Evolutionary conservation across 2,329 filamentous ascomycete genomes (phyloP), one percentile per base, ranked within the genome.

Genomic region (Emmonsiellopsis sp.): DNA sequence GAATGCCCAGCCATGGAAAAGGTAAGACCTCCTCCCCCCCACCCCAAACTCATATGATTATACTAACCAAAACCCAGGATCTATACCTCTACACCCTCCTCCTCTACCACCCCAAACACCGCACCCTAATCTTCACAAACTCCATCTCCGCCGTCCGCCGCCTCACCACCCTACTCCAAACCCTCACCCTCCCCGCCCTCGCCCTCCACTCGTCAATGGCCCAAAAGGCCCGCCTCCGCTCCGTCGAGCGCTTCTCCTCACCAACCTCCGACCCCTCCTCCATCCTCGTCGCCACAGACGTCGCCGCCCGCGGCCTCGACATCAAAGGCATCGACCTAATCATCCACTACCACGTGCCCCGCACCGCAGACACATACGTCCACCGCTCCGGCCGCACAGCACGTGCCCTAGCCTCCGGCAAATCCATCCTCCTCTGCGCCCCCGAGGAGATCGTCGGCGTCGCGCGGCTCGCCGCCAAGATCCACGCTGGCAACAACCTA

Each of bases 1-100:
- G 90, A 97, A 71, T 98, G 93, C 64, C 86, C 83, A 40, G 89
- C 89, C 5, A 91, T 90, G 72, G 93, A 98, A 67, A 98, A 98
- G 79, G 85, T 87, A 70, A 67, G 67, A 16, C 15, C 13, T 34
- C 15, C 11, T 41, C 15, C 32, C 2, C 35, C 13, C 35, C 31
- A 26, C 49, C 26, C 32, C 26, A 30, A 43, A 40, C 59, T 54
- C 56, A 63, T 69, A 53, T 63, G 31, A 26, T 15, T 11, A 31
- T 53, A 13, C 49, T 57, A 53, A 55, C 51, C 31, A 26, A 49
- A 37, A 11, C 26, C n/a, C 55, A 87, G 81, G 93, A 98, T 69
- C 82, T 98, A 8, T 97, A 92, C 60, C 84, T 97, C 41, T 98
- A 98, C 71, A 81, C 90, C 0, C 77, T 95, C 7, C 78, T 97